These are phyloP conservation scores for Boletus patriciae DNA, from an alignment of 768 basidiomycete species.

Conservation along the genomic window DNA sequence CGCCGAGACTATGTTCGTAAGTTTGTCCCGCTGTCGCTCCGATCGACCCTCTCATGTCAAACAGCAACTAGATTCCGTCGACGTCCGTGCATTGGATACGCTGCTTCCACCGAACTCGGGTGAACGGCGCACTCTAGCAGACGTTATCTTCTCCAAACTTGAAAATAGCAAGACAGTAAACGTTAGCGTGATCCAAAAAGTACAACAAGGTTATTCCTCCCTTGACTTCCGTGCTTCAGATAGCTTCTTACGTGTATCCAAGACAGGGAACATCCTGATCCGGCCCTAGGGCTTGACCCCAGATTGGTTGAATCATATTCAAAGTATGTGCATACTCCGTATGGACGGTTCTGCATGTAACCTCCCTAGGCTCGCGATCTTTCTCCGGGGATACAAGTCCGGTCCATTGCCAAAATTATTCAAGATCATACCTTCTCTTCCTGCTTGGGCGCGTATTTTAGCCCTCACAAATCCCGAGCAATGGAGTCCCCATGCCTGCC, in stretches of 20 bases:
- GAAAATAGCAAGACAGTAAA: slow-evolving; percentile 60
- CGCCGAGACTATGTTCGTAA: slow-evolving; percentile 62
- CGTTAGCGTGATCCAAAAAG: slow-evolving; percentile 57
- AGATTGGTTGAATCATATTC: slow-evolving; percentile 91
- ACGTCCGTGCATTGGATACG: slow-evolving; percentile 82
- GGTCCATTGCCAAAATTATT: slow-evolving; percentile 95
- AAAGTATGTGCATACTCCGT: slow-evolving; percentile 61
- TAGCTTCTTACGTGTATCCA: slow-evolving; percentile 6
- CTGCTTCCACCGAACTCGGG: slow-evolving; percentile 73
- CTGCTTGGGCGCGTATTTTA: slow-evolving; percentile 94
- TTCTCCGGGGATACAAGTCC: slow-evolving; percentile 87
- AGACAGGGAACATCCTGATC: slow-evolving; percentile 66
- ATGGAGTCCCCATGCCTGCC: slow-evolving; percentile 95
- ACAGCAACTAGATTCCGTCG: slow-evolving; percentile 88
- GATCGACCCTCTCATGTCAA: slow-evolving; percentile 5
- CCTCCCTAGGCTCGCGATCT: slow-evolving; percentile 68
- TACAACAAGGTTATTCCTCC: slow-evolving; percentile 49
- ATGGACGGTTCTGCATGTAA: slow-evolving; percentile 4
- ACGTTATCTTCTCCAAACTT: slow-evolving; percentile 94
- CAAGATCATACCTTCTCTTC: slow-evolving; percentile 95
- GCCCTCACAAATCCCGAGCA: slow-evolving; percentile 89
- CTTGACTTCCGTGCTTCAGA: neutral
- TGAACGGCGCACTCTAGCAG: slow-evolving; percentile 86
- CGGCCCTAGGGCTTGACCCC: slow-evolving; percentile 85
- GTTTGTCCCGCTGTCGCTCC: slow-evolving; percentile 23